Evolutionary conservation across 164 flowering plant species (phyloP).

Genomic region (Vitis rotundifolia): DNA sequence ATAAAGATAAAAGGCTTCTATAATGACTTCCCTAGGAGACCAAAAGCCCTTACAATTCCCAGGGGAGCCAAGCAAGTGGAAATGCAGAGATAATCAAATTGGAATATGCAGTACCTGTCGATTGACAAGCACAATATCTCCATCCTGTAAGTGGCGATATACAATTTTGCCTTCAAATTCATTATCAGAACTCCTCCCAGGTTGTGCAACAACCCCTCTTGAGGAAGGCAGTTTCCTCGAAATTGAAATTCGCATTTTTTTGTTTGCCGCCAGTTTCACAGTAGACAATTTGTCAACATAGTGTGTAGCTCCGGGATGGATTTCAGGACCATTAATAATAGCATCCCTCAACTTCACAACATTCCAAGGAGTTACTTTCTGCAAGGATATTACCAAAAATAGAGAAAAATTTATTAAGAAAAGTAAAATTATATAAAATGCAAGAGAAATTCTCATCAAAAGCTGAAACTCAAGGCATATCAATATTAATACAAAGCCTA

Average conservation of each 20-base stretch:
- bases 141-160: constrained; percentile 84
- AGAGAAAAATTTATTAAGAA: background rate
- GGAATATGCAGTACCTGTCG: constrained; percentile 63
- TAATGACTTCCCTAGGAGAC: too few species aligned
- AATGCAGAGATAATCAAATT: background rate
- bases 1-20: too few species aligned
- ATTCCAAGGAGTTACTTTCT: constrained; percentile 97
- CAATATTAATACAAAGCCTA: background rate
- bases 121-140: constrained; percentile 93
- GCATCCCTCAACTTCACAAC: constrained; percentile 67
- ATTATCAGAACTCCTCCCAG: constrained; percentile 46
- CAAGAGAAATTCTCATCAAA: background rate
- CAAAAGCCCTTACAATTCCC: too few species aligned
- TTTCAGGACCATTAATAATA: constrained; percentile 76
- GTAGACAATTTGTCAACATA: constrained; percentile 53
- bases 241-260: constrained; percentile 49
- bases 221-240: constrained; percentile 81
- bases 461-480: background rate
- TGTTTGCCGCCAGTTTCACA: constrained; percentile 29
- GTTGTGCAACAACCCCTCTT: constrained; percentile 57
- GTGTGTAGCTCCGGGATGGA: constrained; percentile 91
- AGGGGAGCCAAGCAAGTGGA: background rate
- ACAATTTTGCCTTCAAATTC: constrained; percentile 85
- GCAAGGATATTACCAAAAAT: constrained; percentile 16
- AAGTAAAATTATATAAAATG: background rate